These are phyloP conservation scores for Cicer cuneatum DNA, from an alignment of 306 rosid species.

Conservation along the genomic window DNA sequence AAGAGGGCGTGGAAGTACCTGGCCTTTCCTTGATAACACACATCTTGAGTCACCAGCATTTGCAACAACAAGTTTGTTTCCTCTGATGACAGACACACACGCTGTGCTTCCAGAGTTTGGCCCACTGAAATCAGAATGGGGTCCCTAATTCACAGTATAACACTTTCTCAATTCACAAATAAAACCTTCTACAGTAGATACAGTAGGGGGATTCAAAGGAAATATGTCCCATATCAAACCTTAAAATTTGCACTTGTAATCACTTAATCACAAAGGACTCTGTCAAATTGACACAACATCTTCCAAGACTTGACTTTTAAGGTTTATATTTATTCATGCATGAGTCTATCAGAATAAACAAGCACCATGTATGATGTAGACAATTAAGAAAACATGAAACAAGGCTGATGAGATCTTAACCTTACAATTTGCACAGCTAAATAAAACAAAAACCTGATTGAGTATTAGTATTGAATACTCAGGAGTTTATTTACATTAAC, in stretches of 20 bases:
- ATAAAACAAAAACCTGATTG: neutral
- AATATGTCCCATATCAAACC: slow-evolving; percentile 29
- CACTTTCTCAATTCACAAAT: slow-evolving; percentile 39
- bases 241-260: slow-evolving; percentile 20
- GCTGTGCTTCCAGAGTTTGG: slow-evolving; percentile 94
- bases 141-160: slow-evolving; percentile 73
- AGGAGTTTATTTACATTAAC: slow-evolving; percentile 25
- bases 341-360: slow-evolving; percentile 20
- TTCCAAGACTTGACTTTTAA: slow-evolving; percentile 21
- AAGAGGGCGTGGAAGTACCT: slow-evolving; percentile 60
- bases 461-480: slow-evolving; percentile 5
- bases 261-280: slow-evolving; percentile 31
- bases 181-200: slow-evolving; percentile 7
- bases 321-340: slow-evolving; percentile 4
- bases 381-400: slow-evolving; percentile 21
- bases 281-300: slow-evolving; percentile 16
- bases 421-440: slow-evolving; percentile 15
- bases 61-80: slow-evolving; percentile 78
- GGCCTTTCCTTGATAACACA: slow-evolving; percentile 86
- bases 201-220: neutral
- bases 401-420: slow-evolving; percentile 16
- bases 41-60: slow-evolving; percentile 99
- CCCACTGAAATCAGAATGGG: slow-evolving; percentile 90
- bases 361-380: neutral
- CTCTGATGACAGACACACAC: slow-evolving; percentile 79